Conservation (phyloP, 129 eudicot genomes). For the Pulicaria dysenterica region DNA sequence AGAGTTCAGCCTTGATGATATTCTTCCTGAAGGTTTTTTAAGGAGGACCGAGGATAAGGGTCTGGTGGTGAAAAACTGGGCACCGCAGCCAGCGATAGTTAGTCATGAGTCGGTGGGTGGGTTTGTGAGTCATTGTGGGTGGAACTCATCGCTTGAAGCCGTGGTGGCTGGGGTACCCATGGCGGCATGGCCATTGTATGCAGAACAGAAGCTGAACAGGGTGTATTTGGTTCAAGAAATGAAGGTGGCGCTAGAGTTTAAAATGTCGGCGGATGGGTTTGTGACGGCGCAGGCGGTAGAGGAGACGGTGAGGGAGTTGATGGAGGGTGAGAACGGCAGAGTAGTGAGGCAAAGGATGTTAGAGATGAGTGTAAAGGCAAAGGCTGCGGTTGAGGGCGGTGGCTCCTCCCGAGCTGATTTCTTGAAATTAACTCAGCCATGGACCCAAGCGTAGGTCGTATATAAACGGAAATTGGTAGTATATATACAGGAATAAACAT, state of each 20-base stretch:
- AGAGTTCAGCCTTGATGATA: slow-evolving; percentile 32
- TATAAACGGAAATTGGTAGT: too few relatives aligned
- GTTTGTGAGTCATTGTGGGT: slow-evolving; percentile 42
- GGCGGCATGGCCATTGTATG: slow-evolving; percentile 58
- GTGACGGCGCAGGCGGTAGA: slow-evolving; percentile 49
- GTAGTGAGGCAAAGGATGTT: slow-evolving; percentile 31
- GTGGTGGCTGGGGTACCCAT: slow-evolving; percentile 44
- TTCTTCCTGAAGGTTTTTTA: slow-evolving; percentile 54
- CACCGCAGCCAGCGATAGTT: slow-evolving; percentile 40
- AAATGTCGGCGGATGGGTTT: slow-evolving; percentile 34
- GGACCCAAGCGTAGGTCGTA: not conserved
- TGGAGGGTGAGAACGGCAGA: slow-evolving; percentile 46
- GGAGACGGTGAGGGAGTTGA: slow-evolving; percentile 49
- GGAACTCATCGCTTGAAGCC: slow-evolving; percentile 42
- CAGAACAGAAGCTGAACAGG: slow-evolving; percentile 46
- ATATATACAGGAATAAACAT: too few relatives aligned
- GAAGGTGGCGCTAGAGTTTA: slow-evolving; percentile 35
- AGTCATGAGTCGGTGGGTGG: slow-evolving; percentile 45
- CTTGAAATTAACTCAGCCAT: slow-evolving; percentile 17
- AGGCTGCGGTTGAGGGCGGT: slow-evolving; percentile 37
- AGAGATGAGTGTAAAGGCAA: slow-evolving; percentile 45
- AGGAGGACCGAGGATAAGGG: slow-evolving; percentile 43
- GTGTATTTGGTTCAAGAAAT: slow-evolving; percentile 41
- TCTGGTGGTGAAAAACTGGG: slow-evolving; percentile 47
- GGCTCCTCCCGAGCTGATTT: slow-evolving; percentile 51